Evolutionary conservation across 2,329 filamentous ascomycete genomes (phyloP).

Genomic region (Aspergillus calidoustus): DNA sequence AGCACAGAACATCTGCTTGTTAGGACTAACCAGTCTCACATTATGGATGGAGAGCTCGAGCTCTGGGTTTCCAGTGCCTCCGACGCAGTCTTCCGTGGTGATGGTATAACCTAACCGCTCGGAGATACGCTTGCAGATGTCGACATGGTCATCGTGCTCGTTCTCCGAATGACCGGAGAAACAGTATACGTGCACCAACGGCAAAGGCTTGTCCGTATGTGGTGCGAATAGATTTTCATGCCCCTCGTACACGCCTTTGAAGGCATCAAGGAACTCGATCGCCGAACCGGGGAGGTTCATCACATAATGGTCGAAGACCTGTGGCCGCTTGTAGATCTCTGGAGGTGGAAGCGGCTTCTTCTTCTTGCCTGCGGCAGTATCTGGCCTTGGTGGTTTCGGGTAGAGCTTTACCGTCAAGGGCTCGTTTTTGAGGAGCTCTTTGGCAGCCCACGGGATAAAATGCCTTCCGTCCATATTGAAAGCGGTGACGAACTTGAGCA

Average conservation of each 20-base stretch:
- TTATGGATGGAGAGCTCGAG: conserved; percentile 61
- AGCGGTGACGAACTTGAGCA: conserved; percentile 71
- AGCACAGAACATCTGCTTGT: conserved; percentile 96
- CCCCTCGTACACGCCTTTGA: conserved; percentile 79
- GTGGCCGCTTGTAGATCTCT: conserved; percentile 55
- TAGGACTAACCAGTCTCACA: conserved; percentile 86
- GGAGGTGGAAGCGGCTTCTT: conserved; percentile 33
- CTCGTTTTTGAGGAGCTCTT: conserved; percentile 51
- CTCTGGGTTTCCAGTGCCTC: conserved; percentile 62
- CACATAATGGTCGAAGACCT: conserved; percentile 86
- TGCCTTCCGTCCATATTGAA: conserved; percentile 81
- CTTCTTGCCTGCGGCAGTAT: conserved; percentile 32
- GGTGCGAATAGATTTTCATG: conserved; percentile 69
- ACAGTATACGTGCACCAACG: conserved; percentile 91
- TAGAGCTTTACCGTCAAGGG: conserved; percentile 61
- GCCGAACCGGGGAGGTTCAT: conserved; percentile 97
- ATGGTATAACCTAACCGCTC: conserved; percentile 64
- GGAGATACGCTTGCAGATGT: conserved; percentile 71
- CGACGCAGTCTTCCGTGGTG: conserved; percentile 55
- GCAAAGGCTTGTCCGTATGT: conserved; percentile 64
- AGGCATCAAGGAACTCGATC: conserved; percentile 77
- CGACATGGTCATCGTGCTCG: conserved; percentile 61
- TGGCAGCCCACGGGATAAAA: conserved; percentile 76
- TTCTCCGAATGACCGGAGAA: conserved; percentile 84
- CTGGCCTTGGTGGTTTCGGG: conserved; percentile 45